Evolutionary conservation across 2,329 filamentous ascomycete genomes (phyloP).

Genomic region (Zasmidium citrigriseum): DNA sequence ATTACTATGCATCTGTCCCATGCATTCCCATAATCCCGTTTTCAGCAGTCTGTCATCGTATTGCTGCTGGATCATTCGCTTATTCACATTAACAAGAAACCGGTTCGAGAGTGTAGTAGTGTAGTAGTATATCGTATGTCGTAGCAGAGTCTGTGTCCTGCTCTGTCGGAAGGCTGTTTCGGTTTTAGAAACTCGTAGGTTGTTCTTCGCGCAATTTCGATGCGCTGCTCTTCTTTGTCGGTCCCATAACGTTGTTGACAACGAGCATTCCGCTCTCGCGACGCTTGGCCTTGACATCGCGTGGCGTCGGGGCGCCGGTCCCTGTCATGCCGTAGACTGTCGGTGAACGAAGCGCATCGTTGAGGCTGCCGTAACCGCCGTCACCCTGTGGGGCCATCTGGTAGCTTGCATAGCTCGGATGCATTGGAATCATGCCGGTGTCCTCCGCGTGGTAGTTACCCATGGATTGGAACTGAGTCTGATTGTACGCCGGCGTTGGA

Average conservation of each 20-base stretch:
- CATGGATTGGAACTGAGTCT: constrained; percentile 44
- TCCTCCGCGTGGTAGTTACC: constrained; percentile 18
- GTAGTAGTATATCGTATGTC: not conserved
- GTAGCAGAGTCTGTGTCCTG: not conserved
- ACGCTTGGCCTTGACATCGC: constrained; percentile 28
- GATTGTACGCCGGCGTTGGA: constrained; percentile 64
- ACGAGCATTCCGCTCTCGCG: constrained; percentile 36
- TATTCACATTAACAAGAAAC: not conserved
- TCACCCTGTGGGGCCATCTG: constrained; percentile 37
- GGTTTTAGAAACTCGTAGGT: constrained; percentile 27
- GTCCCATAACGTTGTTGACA: constrained; percentile 16
- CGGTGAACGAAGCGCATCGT: constrained; percentile 34
- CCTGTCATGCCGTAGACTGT: constrained; percentile 23
- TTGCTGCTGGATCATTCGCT: not conserved
- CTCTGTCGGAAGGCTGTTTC: not conserved
- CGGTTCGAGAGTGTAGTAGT: not conserved
- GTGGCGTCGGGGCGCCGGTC: constrained; percentile 17
- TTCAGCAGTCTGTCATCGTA: not conserved
- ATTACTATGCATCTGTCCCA: not conserved
- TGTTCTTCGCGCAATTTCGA: constrained; percentile 35
- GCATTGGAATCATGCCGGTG: constrained; percentile 35
- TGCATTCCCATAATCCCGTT: not conserved
- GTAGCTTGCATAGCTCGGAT: constrained; percentile 32
- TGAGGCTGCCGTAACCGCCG: constrained; percentile 35
- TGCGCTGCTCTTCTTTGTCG: constrained; percentile 39